These are phyloP conservation scores for Ustilago vetiveriae DNA, from an alignment of 1,284 basidiomycete genomes.

Conservation along the genomic window DNA sequence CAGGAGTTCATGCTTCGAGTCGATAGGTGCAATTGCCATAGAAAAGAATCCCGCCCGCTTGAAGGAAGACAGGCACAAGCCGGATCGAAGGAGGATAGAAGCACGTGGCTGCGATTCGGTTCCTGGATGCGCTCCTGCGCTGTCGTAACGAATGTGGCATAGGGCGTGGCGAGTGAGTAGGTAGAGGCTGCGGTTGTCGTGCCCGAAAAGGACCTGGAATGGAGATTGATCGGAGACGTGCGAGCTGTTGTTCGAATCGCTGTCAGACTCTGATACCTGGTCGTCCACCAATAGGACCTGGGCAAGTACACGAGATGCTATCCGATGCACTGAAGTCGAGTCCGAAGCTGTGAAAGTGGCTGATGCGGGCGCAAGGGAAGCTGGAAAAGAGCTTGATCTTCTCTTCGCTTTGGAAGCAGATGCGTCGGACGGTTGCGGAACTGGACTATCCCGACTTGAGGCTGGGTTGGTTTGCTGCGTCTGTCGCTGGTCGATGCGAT, in stretches of 20 bases:
- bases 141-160: background rate
- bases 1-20: constrained; percentile 9
- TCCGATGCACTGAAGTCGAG: background rate
- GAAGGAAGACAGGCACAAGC: constrained; percentile 22
- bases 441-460: background rate
- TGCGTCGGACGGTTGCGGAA: background rate
- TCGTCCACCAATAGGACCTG: background rate
- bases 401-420: background rate
- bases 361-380: background rate
- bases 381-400: background rate
- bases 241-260: background rate
- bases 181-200: constrained; percentile 2
- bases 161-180: constrained; percentile 15
- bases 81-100: constrained; percentile 4
- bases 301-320: background rate
- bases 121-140: background rate
- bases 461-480: background rate
- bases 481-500: background rate
- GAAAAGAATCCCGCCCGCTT: constrained; percentile 23
- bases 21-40: constrained; percentile 2
- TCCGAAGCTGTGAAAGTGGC: background rate
- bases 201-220: constrained; percentile 11
- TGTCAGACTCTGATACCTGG: background rate
- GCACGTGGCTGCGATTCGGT: background rate
- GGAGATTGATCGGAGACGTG: background rate